A percentile compares a stretch with the other conserved stretches of the same genome.
Conservation (phyloP, 768 basidiomycete genomes). For the Podaxis sp. region DNA sequence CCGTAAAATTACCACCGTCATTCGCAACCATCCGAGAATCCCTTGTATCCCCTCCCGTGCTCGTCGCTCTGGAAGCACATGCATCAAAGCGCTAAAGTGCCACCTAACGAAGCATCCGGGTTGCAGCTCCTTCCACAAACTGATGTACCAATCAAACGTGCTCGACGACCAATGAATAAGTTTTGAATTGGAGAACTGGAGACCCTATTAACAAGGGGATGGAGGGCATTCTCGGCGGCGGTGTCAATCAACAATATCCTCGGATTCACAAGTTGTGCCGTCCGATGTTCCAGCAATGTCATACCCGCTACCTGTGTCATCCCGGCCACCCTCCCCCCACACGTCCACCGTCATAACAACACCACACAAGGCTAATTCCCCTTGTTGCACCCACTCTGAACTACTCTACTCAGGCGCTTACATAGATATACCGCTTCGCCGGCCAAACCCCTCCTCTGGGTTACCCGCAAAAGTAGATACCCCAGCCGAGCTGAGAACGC, state of each 20-base stretch:
- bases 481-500: slow-evolving; percentile 8
- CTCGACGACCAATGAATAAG: no score
- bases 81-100: background rate
- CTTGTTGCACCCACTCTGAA: background rate
- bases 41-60: slow-evolving; percentile 2
- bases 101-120: background rate
- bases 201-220: slow-evolving; percentile 1
- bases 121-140: background rate
- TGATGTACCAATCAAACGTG: no score
- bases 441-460: slow-evolving; percentile 5
- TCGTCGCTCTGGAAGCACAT: background rate
- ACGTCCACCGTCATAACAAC: background rate
- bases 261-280: background rate
- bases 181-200: no score
- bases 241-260: background rate
- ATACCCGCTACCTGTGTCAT: slow-evolving; percentile 2
- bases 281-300: slow-evolving; percentile 11
- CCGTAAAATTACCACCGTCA: background rate
- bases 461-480: background rate
- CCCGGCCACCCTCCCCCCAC: background rate
- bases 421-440: slow-evolving; percentile 1
- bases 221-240: background rate
- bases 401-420: background rate
- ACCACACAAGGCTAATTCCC: background rate
- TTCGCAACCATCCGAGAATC: background rate